phyloP scores from a whole-genome alignment of 441 rosid genomes.

The Geranium incanum region DNA sequence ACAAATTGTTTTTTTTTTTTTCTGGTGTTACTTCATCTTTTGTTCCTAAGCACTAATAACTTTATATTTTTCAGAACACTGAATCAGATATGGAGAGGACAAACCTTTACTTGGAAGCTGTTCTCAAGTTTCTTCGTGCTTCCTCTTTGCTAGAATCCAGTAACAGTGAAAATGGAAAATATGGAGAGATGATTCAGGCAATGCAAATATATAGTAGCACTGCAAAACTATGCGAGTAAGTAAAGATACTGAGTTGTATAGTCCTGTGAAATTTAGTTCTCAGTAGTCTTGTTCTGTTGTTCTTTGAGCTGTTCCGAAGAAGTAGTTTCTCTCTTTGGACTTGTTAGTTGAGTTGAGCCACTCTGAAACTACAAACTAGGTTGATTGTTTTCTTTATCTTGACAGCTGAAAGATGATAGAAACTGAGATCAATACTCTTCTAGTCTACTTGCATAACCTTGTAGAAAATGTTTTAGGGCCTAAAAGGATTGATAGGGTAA shows the following conservation, averaged over 20 bases:
- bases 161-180: constrained; percentile 54
- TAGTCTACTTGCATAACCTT: background rate
- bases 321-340: background rate
- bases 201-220: constrained; percentile 66
- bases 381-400: background rate
- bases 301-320: background rate
- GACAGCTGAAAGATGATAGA: background rate
- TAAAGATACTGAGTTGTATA: constrained; percentile 15
- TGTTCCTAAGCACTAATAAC: constrained; percentile 18
- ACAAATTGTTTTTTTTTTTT: constrained; percentile 16
- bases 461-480: background rate
- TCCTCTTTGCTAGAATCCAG: constrained; percentile 71
- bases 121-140: constrained; percentile 84
- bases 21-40: constrained; percentile 11
- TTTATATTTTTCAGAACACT: constrained; percentile 39
- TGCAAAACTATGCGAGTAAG: constrained; percentile 96
- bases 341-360: background rate
- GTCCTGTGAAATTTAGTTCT: background rate
- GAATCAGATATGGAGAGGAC: constrained; percentile 51
- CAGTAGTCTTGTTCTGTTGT: background rate
- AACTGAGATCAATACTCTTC: background rate
- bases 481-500: background rate
- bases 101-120: constrained; percentile 84
- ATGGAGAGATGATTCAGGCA: constrained; percentile 62
- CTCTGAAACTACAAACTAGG: background rate